phyloP scores from a whole-genome alignment of 495 filamentous ascomycete genomes.

The Pyronema omphalodes region DNA sequence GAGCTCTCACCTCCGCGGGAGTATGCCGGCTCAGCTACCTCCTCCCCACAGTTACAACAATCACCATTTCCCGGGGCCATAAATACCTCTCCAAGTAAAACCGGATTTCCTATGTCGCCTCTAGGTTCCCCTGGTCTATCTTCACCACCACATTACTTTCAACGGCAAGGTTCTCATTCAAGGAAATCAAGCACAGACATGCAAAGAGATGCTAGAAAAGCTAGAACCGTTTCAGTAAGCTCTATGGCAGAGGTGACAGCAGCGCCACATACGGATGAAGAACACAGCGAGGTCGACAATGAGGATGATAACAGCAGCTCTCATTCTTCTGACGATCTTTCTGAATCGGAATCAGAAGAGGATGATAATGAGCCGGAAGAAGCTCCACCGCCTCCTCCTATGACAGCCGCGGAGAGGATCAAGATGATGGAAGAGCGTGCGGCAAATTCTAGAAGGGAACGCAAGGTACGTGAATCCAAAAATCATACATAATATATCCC shows the following conservation, averaged over 20 bases:
- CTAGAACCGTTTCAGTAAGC: slow-evolving; percentile 17
- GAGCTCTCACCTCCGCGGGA: slow-evolving; percentile 19
- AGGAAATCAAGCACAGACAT: slow-evolving; percentile 14
- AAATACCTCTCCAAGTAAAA: slow-evolving; percentile 10
- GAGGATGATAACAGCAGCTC: background rate
- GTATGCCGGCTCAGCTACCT: slow-evolving; percentile 12
- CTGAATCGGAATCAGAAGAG: background rate
- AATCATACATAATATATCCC: background rate
- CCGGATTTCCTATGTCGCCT: slow-evolving; percentile 9
- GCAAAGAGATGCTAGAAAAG: slow-evolving; percentile 10
- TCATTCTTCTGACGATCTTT: background rate
- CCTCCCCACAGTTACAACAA: slow-evolving; percentile 4
- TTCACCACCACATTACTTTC: slow-evolving; percentile 3
- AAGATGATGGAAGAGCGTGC: slow-evolving; percentile 30
- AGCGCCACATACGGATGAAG: background rate
- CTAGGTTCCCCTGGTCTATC: slow-evolving; percentile 9
- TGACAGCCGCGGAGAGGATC: slow-evolving; percentile 17
- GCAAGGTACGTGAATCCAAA: slow-evolving; percentile 36
- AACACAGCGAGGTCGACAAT: background rate
- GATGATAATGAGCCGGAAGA: slow-evolving; percentile 5
- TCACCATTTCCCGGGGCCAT: background rate
- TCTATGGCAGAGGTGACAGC: slow-evolving; percentile 19
- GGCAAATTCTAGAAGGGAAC: slow-evolving; percentile 68
- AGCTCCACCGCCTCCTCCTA: slow-evolving; percentile 4
- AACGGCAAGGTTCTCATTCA: background rate